Conservation (phyloP, 768 basidiomycete species). For the Mycena vulgaris region DNA sequence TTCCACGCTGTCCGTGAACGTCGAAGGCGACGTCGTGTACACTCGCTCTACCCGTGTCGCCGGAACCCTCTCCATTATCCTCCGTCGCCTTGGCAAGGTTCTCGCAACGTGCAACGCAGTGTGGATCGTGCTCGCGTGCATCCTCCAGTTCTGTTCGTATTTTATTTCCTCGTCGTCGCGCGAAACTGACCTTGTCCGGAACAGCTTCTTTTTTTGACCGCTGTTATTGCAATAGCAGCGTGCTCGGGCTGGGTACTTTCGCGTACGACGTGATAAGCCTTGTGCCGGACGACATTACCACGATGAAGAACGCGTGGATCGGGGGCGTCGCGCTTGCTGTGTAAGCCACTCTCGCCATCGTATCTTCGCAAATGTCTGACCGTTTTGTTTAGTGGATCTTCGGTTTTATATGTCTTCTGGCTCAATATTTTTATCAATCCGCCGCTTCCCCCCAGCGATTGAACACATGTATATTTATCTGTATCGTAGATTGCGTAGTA, state of each 20-base stretch:
- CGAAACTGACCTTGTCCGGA: not conserved
- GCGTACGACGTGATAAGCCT: conserved; percentile 51
- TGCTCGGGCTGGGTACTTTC: conserved; percentile 41
- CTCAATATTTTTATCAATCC: conserved; percentile 28
- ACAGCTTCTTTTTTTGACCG: conserved; percentile 48
- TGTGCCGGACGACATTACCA: conserved; percentile 38
- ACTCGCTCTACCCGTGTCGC: conserved; percentile 31
- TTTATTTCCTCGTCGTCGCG: too few relatives aligned
- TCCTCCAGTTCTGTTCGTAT: conserved; percentile 47
- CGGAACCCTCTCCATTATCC: conserved; percentile 39
- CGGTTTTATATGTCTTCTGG: conserved; percentile 10
- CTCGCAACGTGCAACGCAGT: conserved; percentile 49
- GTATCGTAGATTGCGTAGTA: too few relatives aligned
- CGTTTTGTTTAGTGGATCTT: conserved; percentile 14
- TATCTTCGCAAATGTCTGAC: not conserved
- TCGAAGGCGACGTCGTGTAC: not conserved
- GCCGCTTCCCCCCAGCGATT: conserved; percentile 26
- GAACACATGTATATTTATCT: not conserved
- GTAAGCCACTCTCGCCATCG: not conserved
- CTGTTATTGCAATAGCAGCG: conserved; percentile 56
- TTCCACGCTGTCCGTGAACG: conserved; percentile 23
- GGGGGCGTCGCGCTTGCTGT: conserved; percentile 51
- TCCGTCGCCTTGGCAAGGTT: conserved; percentile 50
- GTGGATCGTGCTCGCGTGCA: conserved; percentile 48
- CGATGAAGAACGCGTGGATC: conserved; percentile 53